These are phyloP conservation scores for Paramecium sexaurelia DNA, from an alignment of 73 alveolate species.

Conservation along the genomic window DNA sequence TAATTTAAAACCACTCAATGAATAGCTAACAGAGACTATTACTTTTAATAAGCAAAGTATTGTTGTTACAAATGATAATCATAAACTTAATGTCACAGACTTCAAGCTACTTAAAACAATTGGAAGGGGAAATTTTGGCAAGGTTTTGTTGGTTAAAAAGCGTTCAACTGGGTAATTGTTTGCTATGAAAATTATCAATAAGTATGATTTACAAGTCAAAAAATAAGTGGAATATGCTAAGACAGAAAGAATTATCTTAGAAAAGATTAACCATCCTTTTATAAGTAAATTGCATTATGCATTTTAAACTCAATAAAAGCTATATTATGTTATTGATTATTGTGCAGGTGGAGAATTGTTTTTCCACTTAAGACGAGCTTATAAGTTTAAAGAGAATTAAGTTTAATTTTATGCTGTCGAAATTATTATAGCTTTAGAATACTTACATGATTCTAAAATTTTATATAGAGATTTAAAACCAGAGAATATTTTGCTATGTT, in stretches of 20 bases:
- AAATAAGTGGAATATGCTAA: constrained; percentile 65
- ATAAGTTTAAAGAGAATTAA: constrained; percentile 85
- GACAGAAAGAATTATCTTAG: constrained; percentile 85
- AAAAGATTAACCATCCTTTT: constrained; percentile 86
- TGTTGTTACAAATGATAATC: background rate
- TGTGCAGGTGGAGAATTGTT: constrained; percentile 96
- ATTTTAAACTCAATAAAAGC: constrained; percentile 89
- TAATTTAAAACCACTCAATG: background rate
- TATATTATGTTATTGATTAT: constrained; percentile 96
- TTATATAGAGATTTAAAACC: constrained; percentile 97
- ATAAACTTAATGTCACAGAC: constrained; percentile 73
- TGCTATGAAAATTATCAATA: constrained; percentile 94
- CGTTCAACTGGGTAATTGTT: constrained; percentile 42
- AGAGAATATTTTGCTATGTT: constrained; percentile 94
- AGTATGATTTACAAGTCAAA: constrained; percentile 59
- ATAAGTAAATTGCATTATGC: constrained; percentile 94
- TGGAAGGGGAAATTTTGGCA: constrained; percentile 62
- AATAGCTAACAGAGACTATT: constrained; percentile 19
- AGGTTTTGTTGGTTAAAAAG: constrained; percentile 46
- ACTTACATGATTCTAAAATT: constrained; percentile 87
- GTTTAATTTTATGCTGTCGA: constrained; percentile 93
- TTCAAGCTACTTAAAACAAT: constrained; percentile 67
- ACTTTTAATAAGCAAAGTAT: background rate
- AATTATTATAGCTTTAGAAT: constrained; percentile 87
- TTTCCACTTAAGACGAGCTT: constrained; percentile 86